Base-by-base conservation (phyloP, 768 basidiomycete genomes). In the Calocybe cyanea region DNA sequence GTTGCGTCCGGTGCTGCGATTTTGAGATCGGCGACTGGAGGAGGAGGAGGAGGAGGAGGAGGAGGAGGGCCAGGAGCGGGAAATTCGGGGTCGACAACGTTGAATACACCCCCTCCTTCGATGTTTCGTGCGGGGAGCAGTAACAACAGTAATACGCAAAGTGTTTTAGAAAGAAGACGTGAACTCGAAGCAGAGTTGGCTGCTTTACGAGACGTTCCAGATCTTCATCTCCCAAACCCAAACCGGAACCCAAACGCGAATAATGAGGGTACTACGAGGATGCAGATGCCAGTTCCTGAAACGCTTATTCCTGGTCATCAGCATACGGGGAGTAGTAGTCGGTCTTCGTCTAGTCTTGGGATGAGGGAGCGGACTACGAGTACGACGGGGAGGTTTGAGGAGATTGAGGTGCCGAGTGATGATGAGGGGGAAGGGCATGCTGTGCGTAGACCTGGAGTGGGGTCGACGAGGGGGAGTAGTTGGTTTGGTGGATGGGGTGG, bases 401-500 rank as follows among this genome's bases (percentile, higher is more conserved):
- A 88, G 64, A 75, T 81, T 2, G 80, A 83, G 49, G 78, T 82
- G n/a, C 78, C 78, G 33, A 83, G 81, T 45, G 85, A 88, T 51
- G 73, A 71, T 10, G 86, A 87, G 50, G 82, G 71, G 11, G 86
- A 88, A 50, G 82, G 78, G 5, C 77, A 85, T 45, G 77, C 80
- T 43, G 67, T 66, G 56, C 61, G 67, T 25, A 36, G 51, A 43
- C 64, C 66, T 0, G 58, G 49, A 2, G 60, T 55, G n/a, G n/a
- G n/a, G 28, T 58, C 54, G 23, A 60, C 61, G 51, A 58, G 70
- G 23, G 58, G 63, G 43, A 74, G n/a, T n/a, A n/a, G 75, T 43
- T 82, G 79, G 78, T 81, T 81, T 59, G 69, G 64, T 28, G 5
- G n/a, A 15, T 72, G 77, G 59, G 73, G 76, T 54, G 71, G 71